Evolutionary conservation across 129 eudicot genomes (phyloP), one percentile per base, ranked within the genome.

Genomic region (Glebionis coronaria): DNA sequence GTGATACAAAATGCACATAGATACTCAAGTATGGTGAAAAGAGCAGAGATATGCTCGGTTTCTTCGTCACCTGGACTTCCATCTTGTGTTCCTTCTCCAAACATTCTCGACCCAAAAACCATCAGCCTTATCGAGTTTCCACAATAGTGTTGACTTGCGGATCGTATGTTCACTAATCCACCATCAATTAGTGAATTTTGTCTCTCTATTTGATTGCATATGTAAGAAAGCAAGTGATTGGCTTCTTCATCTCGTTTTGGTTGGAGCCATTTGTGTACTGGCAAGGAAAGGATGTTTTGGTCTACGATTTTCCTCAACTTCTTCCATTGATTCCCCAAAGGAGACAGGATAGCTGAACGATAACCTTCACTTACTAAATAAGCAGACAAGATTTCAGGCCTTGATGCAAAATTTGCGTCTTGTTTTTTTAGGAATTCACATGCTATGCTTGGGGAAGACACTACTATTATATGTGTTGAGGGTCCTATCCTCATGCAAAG

Each of bases 51-150:
- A 64, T 83, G 84, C 64, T 76, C 75, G 44, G 25, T 46, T 65
- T 82, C 87, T 67, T 79, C 87, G 2, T 21, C 31, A 4, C 81
- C 87, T 2, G 74, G 84, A 9, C 78, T 78, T 12, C 79, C 84
- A 44, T 83, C 88, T 42, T 79, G 55, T 47, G 4, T 42, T 20
- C 78, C 80, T 4, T 21, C 15, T 15, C 81, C 81, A 19, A 82
- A 75, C 18, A 65, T 67, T n/a, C n/a, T n/a, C n/a, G n/a, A n/a
- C n/a, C n/a, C n/a, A n/a, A n/a, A n/a, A n/a, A n/a, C n/a, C n/a
- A n/a, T n/a, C n/a, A n/a, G n/a, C n/a, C n/a, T n/a, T n/a, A n/a
- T n/a, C n/a, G n/a, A n/a, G n/a, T n/a, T n/a, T n/a, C n/a, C n/a
- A n/a, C n/a, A n/a, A n/a, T n/a, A n/a, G n/a, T n/a, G n/a, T n/a